A percentile compares a stretch with the other conserved stretches of the same genome.
Evolutionary conservation across 768 basidiomycete genomes (phyloP).

Genomic region (Trametes maxima): DNA sequence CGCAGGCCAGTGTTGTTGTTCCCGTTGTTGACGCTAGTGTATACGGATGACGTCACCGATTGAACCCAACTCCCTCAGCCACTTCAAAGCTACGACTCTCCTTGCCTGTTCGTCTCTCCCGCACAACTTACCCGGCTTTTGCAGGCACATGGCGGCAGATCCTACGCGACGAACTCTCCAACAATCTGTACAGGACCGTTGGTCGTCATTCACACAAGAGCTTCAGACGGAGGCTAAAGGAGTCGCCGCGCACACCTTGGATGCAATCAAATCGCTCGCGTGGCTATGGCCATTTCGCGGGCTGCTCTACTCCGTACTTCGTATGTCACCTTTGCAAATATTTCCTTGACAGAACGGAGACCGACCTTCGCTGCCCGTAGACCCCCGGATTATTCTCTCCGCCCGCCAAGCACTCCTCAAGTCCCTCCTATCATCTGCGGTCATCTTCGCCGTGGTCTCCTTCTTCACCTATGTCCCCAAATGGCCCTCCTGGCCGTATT

Average conservation of each 20-base stretch:
- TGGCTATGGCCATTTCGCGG: conserved; percentile 37
- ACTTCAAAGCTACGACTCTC: too few relatives aligned
- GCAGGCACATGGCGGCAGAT: neutral
- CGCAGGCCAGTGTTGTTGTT: too few relatives aligned
- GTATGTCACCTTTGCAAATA: conserved; percentile 19
- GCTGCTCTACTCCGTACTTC: conserved; percentile 26
- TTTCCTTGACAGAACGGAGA: too few relatives aligned
- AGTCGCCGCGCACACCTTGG: conserved; percentile 15
- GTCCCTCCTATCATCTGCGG: conserved; percentile 40
- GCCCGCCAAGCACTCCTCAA: conserved; percentile 42
- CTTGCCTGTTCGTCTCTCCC: too few relatives aligned
- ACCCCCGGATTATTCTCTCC: conserved; percentile 29
- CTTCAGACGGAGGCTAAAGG: conserved; percentile 22
- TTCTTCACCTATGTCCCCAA: conserved; percentile 64
- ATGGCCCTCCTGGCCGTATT: conserved; percentile 63
- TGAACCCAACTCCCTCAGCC: too few relatives aligned
- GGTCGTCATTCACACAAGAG: conserved; percentile 8
- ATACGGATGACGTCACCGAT: too few relatives aligned
- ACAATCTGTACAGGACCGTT: neutral
- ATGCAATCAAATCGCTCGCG: conserved; percentile 28
- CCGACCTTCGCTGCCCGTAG: neutral
- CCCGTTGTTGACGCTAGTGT: too few relatives aligned
- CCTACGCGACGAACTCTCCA: neutral
- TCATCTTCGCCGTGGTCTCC: conserved; percentile 49
- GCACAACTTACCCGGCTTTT: neutral